These are phyloP conservation scores for Ceratocystis smalleyi DNA, from an alignment of 2,329 filamentous ascomycete genomes.

Conservation along the genomic window DNA sequence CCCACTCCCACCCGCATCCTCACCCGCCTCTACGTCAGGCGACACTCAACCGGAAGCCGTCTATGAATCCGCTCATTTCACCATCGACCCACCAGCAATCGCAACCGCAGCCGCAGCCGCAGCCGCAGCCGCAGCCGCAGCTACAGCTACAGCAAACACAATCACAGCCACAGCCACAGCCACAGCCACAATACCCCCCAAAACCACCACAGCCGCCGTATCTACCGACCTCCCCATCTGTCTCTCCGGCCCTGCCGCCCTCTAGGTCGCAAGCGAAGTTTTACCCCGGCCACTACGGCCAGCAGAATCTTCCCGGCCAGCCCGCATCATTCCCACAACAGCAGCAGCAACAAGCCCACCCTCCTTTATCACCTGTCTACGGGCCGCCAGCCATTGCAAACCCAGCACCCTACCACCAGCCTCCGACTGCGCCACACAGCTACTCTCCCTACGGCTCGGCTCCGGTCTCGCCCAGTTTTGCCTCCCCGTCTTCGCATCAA, in stretches of 20 bases:
- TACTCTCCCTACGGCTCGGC: background rate
- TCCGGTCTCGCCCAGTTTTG: background rate
- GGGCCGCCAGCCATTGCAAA: background rate
- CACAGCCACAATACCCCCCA: constrained; percentile 5
- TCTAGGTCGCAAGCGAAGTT: background rate
- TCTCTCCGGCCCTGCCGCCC: background rate
- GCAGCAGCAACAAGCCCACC: background rate
- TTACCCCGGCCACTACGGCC: constrained; percentile 6
- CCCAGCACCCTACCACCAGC: background rate
- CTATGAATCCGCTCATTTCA: constrained; percentile 3
- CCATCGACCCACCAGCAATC: constrained; percentile 4
- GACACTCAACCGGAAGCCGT: constrained; percentile 1
- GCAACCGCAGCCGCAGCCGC: background rate
- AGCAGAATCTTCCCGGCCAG: constrained; percentile 3
- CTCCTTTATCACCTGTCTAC: background rate
- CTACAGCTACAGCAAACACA: constrained; percentile 7
- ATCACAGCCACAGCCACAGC: constrained; percentile 10
- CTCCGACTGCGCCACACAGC: background rate
- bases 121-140: constrained; percentile 7
- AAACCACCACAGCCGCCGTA: background rate
- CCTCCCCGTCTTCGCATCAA: background rate
- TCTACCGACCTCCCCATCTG: background rate
- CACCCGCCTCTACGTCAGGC: background rate
- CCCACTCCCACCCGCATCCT: background rate
- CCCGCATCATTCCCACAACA: background rate